Evolutionary conservation across 345 rosid genomes (phyloP), one percentile per base, ranked within the genome.

Genomic region (Gossypium australe): DNA sequence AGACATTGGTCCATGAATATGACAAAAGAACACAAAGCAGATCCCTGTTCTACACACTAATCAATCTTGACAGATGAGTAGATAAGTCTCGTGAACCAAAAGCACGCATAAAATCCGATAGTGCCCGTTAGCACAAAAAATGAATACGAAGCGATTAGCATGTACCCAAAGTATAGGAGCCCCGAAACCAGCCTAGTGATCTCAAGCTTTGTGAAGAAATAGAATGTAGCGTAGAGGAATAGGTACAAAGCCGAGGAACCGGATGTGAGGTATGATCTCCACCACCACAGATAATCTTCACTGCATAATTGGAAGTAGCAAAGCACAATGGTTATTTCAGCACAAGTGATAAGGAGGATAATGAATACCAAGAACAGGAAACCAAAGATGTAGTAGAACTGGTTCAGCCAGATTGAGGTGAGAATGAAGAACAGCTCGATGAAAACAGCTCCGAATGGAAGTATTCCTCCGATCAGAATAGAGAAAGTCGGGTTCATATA

Each of bases 381-480:
- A 2, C 97, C 97, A 13, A 91, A 91, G 83, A 91, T 91, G 87
- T 91, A 91, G 87, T 89, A 91, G 82, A 87, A 91, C 80, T 91
- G 94, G 78, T 91, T 91, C 74, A 91, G 97, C 97, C 97, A 91
- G 80, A 91, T 91, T 14, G 97, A 91, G 78, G 97, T 91, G 43
- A 91, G 89, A 80, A 91, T 91, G 88, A 91, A 91, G 90, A 91
- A 91, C 22, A 91, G 89, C 79, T 91, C 97, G 16, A 89, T 91
- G 87, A 91, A 91, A 57, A 91, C 94, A 14, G 94, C 97, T 57
- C 96, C 96, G 9, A 90, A 90, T 43, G 96, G 96, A n/a, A 90
- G 86, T 44, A 90, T 89, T 69, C 96, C 96, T 78, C 96, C 96
- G 0, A 90, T 90, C 9, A 90, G 84, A 81, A 90, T 83, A n/a